Evolutionary conservation across 148 eudicot genomes (phyloP).

Genomic region (Rheum nobile): DNA sequence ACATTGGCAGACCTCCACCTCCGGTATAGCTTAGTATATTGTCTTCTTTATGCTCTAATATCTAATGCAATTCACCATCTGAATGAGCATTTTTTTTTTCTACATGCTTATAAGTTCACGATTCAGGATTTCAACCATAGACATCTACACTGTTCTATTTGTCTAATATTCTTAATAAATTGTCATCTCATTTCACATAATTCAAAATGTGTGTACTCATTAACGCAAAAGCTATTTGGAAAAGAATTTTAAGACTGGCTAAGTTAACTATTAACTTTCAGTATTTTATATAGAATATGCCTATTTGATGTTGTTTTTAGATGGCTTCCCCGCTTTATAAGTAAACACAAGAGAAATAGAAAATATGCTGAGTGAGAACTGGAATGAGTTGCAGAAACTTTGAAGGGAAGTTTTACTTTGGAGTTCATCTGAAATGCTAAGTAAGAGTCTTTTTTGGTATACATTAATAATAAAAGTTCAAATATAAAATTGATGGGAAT

Average conservation of each 20-base stretch:
- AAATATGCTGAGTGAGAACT: not conserved
- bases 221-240: not conserved
- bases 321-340: not conserved
- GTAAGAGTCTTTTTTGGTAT: not conserved
- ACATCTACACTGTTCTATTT: not conserved
- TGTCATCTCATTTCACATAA: not conserved
- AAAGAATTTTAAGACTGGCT: not conserved
- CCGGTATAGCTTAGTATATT: not conserved
- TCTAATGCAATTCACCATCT: not conserved
- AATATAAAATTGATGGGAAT: not conserved
- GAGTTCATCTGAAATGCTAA: not conserved
- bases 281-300: not conserved
- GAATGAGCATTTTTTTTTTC: not conserved
- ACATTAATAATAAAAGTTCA: not conserved
- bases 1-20: not conserved
- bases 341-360: not conserved
- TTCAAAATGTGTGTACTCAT: not conserved
- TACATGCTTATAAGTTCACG: not conserved
- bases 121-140: not conserved
- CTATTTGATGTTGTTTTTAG: slow-evolving; percentile 3
- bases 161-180: not conserved
- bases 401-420: not conserved
- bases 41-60: not conserved
- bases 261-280: not conserved
- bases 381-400: not conserved